Percentiles rank a stretch among this genome's conserved stretches.
phyloP scores from a whole-genome alignment of 495 filamentous ascomycete species.

The Endocarpon pusillum region DNA sequence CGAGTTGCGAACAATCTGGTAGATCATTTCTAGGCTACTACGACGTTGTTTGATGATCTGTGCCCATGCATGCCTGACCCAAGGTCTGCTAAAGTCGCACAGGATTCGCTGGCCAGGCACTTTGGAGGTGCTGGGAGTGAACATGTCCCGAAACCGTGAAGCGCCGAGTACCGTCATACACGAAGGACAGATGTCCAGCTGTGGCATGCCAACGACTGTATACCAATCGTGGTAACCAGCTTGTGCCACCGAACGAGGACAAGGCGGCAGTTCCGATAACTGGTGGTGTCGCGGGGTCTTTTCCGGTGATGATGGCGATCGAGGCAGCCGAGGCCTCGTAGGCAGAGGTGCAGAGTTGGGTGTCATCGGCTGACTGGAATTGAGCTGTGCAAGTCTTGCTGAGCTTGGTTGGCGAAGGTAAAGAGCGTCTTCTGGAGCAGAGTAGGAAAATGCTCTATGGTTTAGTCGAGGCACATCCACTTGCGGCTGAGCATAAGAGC shows the following conservation, averaged over 20 bases:
- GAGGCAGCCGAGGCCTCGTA: constrained; percentile 7
- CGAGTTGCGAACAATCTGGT: constrained; percentile 28
- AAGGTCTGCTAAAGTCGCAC: constrained; percentile 45
- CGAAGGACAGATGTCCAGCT: constrained; percentile 46
- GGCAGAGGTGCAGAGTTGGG: neutral
- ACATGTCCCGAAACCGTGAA: constrained; percentile 33
- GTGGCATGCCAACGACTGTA: constrained; percentile 35
- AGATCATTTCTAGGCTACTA: constrained; percentile 35
- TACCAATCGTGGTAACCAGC: constrained; percentile 46
- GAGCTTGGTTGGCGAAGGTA: too few species aligned
- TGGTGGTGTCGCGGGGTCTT: constrained; percentile 5
- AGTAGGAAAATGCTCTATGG: constrained; percentile 1
- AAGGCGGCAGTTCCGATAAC: constrained; percentile 28
- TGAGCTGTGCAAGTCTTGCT: too few species aligned
- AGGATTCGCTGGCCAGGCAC: constrained; percentile 22
- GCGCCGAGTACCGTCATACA: constrained; percentile 40
- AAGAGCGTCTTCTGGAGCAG: neutral
- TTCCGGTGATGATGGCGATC: constrained; percentile 6
- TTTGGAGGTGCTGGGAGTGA: constrained; percentile 27
- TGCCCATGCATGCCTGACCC: constrained; percentile 51
- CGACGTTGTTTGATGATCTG: constrained; percentile 40
- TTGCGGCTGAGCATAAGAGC: too few species aligned
- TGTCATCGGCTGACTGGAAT: too few species aligned
- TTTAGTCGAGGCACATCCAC: too few species aligned
- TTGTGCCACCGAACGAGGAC: constrained; percentile 32